These are phyloP conservation scores for Angomonas deanei DNA, from an alignment of 208 protist genomes.

Conservation along the genomic window DNA sequence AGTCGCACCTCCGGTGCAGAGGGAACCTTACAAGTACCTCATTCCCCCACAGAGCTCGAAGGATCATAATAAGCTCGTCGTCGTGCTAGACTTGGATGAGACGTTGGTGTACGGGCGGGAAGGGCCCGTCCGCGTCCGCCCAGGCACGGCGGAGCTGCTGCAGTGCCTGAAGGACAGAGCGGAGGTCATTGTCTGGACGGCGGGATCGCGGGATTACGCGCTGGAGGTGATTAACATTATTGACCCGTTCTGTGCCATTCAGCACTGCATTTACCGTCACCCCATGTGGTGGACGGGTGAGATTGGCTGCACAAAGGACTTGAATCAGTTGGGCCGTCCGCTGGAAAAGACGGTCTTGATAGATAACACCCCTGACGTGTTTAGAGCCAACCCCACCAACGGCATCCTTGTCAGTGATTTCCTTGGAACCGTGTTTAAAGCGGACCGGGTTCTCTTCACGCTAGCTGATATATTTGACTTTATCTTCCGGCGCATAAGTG, in stretches of 20 bases:
- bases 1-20: too few species aligned
- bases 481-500: constrained; percentile 17
- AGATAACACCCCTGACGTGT: constrained; percentile 84
- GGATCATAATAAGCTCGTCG: constrained; percentile 67
- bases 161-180: constrained; percentile 52
- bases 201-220: constrained; percentile 70
- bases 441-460: constrained; percentile 8
- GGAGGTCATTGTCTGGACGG: constrained; percentile 86
- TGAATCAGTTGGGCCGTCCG: constrained; percentile 71
- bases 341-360: constrained; percentile 72
- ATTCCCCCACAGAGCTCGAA: constrained; percentile 37
- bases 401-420: constrained; percentile 72
- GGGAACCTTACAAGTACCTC: constrained; percentile 23
- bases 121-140: constrained; percentile 43
- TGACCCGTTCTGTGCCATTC: constrained; percentile 44
- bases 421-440: constrained; percentile 14
- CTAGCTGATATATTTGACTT: constrained; percentile 38
- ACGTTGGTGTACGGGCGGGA: constrained; percentile 81
- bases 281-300: constrained; percentile 69
- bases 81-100: constrained; percentile 87
- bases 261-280: constrained; percentile 71
- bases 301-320: constrained; percentile 69
- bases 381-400: constrained; percentile 67
- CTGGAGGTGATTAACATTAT: constrained; percentile 59
- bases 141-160: constrained; percentile 48